Conservation (phyloP, 78 protist species). For the Dictyostelium citrinum region DNA sequence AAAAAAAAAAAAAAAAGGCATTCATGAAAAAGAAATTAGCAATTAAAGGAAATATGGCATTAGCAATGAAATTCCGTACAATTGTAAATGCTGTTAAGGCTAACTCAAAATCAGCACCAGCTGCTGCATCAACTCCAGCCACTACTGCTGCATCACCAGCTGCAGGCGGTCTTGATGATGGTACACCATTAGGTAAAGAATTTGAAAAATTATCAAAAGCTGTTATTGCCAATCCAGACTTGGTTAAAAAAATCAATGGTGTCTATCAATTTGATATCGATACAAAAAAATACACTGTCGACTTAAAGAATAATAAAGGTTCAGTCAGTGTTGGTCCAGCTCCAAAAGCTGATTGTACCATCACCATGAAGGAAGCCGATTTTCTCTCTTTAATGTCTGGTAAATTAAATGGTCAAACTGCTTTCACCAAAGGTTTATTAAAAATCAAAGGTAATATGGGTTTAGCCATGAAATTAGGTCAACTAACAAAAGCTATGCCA, state of each 20-base stretch:
- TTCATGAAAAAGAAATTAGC: constrained; percentile 59
- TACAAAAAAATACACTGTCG: constrained; percentile 68
- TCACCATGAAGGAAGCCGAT: constrained; percentile 48
- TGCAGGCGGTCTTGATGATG: constrained; percentile 22
- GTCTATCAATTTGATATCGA: constrained; percentile 66
- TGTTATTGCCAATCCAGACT: constrained; percentile 43
- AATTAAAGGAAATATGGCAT: constrained; percentile 77
- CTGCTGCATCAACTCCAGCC: neutral
- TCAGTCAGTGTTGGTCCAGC: constrained; percentile 39
- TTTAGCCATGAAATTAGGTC: constrained; percentile 68
- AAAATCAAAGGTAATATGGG: constrained; percentile 79
- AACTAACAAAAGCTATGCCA: constrained; percentile 28
- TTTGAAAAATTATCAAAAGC: constrained; percentile 24
- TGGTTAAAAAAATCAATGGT: constrained; percentile 65
- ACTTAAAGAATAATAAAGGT: constrained; percentile 73
- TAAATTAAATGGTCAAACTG: constrained; percentile 63
- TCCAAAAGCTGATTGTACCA: constrained; percentile 74
- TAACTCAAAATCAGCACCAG: neutral
- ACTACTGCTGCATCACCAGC: constrained; percentile 28
- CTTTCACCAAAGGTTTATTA: constrained; percentile 62
- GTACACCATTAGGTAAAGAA: constrained; percentile 54
- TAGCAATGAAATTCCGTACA: constrained; percentile 64
- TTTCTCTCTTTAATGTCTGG: constrained; percentile 59
- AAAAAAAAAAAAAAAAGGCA: neutral
- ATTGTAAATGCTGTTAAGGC: constrained; percentile 22